These are phyloP conservation scores for Scutellaria barbata DNA, from an alignment of 257 asterid genomes.

Conservation along the genomic window DNA sequence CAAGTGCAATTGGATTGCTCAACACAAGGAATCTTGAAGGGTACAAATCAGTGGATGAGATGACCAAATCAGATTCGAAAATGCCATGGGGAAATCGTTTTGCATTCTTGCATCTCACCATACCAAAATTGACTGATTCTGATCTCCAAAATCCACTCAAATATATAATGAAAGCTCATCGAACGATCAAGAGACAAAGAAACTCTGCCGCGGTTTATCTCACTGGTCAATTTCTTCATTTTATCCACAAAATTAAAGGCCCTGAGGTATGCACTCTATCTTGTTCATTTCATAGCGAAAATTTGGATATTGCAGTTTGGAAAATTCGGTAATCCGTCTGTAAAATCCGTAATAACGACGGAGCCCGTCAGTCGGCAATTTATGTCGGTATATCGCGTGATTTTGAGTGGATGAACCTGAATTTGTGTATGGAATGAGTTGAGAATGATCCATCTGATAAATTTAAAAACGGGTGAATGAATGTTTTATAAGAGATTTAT, in stretches of 20 bases:
- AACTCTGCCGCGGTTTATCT: conserved; percentile 56
- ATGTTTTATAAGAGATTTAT: no score
- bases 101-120: conserved; percentile 53
- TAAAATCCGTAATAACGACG: no score
- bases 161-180: conserved; percentile 51
- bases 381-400: no score
- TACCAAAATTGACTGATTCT: conserved; percentile 44
- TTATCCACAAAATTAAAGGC: conserved; percentile 47
- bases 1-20: conserved; percentile 57
- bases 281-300: background rate
- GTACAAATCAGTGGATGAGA: conserved; percentile 65
- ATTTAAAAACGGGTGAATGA: no score
- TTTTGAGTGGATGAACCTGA: no score
- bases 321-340: no score
- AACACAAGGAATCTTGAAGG: conserved; percentile 67
- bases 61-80: conserved; percentile 59
- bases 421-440: no score
- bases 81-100: conserved; percentile 75
- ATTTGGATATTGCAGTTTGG: no score
- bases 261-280: conserved; percentile 53
- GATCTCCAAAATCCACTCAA: conserved; percentile 46
- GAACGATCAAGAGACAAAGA: conserved; percentile 51
- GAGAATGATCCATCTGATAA: no score
- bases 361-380: no score
- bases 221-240: conserved; percentile 53